Base-by-base conservation (phyloP, 2,329 filamentous ascomycete genomes). In the Arachnomyces sp. region DNA sequence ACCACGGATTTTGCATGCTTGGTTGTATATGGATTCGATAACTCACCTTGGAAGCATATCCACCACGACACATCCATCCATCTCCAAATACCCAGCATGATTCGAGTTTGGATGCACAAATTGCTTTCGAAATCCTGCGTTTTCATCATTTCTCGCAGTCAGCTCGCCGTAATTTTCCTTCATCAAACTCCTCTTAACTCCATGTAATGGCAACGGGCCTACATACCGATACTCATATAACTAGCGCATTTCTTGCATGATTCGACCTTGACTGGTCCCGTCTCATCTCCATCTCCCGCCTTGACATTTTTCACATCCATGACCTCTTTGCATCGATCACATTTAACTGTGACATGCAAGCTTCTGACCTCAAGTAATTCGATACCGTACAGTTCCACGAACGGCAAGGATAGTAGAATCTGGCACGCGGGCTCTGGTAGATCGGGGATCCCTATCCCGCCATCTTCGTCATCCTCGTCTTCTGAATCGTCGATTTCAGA, bases 361-460 rank as follows among this genome's bases (percentile, higher is more conserved):
- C 75, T 70, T 0, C 73, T 68, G 1, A 90, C 62, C 50, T 89
- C 79, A 7, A 93, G 69, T 2, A 92, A 63, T 54, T 92, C 86
- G 44, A 92, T 82, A 29, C 82, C 77, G 55, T 86, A 75, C 2
- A 93, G 73, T 52, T 90, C 84, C 43, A 92, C 67, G 17, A 75
- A 79, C 0, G 87, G 86, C 51, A 92, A 87, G 0, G 82, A 86
- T 6, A 93, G 70, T 39, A 84, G 77, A n/a, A 86, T 83, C 16
- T 86, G 86, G 39, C 73, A 71, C 53, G 87, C 84, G 17, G 65
- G 63, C 3, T 63, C 57, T 5, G 60, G 43, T n/a, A 55, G 39
- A 21, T 51, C 48, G 28, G 59, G 55, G n/a, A 65, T 51, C 30
- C 52, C 54, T 2, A 56, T 61, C 29, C 62, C 68, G 3, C 63